Percentiles rank a stretch among this genome's conserved stretches.
Evolutionary conservation across 2,329 filamentous ascomycete species (phyloP).

Genomic region (Penicillium griseofulvum): DNA sequence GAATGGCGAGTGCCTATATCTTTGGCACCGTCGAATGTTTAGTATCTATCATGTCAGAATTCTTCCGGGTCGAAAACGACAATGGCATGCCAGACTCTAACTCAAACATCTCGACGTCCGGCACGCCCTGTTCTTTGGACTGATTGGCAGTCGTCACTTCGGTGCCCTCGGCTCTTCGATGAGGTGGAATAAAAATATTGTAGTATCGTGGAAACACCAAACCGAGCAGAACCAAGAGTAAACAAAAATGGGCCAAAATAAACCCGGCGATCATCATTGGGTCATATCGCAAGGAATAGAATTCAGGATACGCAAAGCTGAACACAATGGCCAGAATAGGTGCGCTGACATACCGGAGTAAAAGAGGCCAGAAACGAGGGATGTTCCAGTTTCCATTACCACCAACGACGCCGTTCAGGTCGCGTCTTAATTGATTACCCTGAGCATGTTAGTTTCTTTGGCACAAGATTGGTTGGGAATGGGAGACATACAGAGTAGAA

Average conservation of each 20-base stretch:
- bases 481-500: conserved; percentile 55
- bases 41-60: neutral
- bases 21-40: neutral
- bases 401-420: conserved; percentile 56
- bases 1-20: neutral
- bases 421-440: conserved; percentile 57
- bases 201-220: conserved; percentile 56
- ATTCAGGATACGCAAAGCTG: conserved; percentile 53
- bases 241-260: conserved; percentile 47
- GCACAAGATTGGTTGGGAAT: too few relatives aligned
- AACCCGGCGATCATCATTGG: conserved; percentile 54
- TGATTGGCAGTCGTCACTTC: neutral
- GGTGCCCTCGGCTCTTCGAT: conserved; percentile 47
- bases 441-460: conserved; percentile 22
- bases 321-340: conserved; percentile 54
- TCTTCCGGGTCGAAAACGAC: neutral
- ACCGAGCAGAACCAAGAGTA: conserved; percentile 50
- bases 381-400: conserved; percentile 57
- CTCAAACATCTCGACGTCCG: neutral
- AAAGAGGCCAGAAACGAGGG: conserved; percentile 51
- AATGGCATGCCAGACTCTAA: neutral
- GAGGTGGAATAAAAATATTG: conserved; percentile 51
- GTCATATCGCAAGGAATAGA: conserved; percentile 50
- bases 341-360: conserved; percentile 52
- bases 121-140: neutral